phyloP scores from a whole-genome alignment of 805 yeast species.

The Candida sonorensis region DNA sequence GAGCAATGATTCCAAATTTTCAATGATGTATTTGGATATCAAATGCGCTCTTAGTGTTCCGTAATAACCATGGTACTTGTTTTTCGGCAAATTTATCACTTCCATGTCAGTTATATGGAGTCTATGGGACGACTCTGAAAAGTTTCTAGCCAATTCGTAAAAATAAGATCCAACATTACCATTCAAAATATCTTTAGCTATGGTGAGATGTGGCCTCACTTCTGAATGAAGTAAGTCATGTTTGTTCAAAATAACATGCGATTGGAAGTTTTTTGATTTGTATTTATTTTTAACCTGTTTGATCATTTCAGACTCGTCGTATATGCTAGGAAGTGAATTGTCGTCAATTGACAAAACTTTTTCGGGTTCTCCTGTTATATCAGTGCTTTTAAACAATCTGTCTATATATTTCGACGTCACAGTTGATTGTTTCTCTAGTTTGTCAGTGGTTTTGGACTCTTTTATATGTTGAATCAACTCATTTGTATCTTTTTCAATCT shows the following conservation, averaged over 20 bases:
- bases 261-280: constrained; percentile 7
- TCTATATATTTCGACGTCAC: constrained; percentile 12
- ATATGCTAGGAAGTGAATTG: constrained; percentile 3
- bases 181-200: constrained; percentile 20
- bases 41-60: constrained; percentile 52
- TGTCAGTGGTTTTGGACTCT: constrained; percentile 3
- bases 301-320: constrained; percentile 10
- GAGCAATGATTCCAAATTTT: constrained; percentile 27
- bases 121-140: constrained; percentile 31
- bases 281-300: constrained; percentile 13
- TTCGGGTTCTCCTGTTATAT: constrained; percentile 1
- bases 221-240: constrained; percentile 3
- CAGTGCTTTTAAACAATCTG: constrained; percentile 12
- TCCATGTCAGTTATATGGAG: constrained; percentile 41
- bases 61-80: constrained; percentile 50
- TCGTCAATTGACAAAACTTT: constrained; percentile 1
- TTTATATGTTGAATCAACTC: constrained; percentile 24
- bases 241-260: constrained; percentile 9
- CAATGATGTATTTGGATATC: constrained; percentile 38
- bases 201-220: constrained; percentile 4
- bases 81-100: constrained; percentile 39
- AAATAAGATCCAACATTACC: constrained; percentile 41
- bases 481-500: constrained; percentile 23
- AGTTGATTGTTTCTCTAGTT: background rate
- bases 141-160: constrained; percentile 42